phyloP scores from a whole-genome alignment of 768 basidiomycete species.

The Wakefieldia striispora region DNA sequence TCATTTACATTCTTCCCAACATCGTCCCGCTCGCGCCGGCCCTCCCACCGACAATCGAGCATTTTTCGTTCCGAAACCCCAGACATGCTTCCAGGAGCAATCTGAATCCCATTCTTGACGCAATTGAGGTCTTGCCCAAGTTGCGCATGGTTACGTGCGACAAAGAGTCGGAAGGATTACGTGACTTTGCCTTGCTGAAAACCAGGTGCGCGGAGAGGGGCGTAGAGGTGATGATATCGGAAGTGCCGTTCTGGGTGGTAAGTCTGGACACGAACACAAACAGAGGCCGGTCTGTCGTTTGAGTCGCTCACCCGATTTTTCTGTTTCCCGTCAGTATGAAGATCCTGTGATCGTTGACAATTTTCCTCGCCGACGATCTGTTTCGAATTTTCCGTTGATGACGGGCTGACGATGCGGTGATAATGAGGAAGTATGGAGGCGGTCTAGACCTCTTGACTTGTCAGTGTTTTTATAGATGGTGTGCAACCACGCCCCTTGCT shows the following conservation, averaged over 20 bases:
- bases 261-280: conserved; percentile 13
- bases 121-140: conserved; percentile 32
- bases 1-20: conserved; percentile 36
- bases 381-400: conserved; percentile 39
- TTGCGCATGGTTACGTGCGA: conserved; percentile 40
- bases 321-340: conserved; percentile 30
- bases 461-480: too few relatives aligned
- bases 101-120: conserved; percentile 30
- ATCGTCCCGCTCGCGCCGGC: conserved; percentile 29
- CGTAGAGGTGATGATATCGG: conserved; percentile 27
- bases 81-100: conserved; percentile 19
- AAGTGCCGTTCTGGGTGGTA: conserved; percentile 36
- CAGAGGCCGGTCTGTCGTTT: neutral
- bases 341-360: conserved; percentile 33
- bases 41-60: conserved; percentile 40
- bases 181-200: conserved; percentile 24
- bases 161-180: conserved; percentile 16
- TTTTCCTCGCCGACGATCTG: conserved; percentile 37
- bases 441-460: too few relatives aligned
- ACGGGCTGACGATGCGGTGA: conserved; percentile 4
- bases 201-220: conserved; percentile 30
- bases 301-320: neutral
- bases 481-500: too few relatives aligned
- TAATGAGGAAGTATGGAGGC: neutral
- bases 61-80: conserved; percentile 38